A percentile compares a stretch with the other conserved stretches of the same genome.
Conservation (phyloP, 192 early-diverging fungal genomes). For the Funneliformis mosseae region DNA sequence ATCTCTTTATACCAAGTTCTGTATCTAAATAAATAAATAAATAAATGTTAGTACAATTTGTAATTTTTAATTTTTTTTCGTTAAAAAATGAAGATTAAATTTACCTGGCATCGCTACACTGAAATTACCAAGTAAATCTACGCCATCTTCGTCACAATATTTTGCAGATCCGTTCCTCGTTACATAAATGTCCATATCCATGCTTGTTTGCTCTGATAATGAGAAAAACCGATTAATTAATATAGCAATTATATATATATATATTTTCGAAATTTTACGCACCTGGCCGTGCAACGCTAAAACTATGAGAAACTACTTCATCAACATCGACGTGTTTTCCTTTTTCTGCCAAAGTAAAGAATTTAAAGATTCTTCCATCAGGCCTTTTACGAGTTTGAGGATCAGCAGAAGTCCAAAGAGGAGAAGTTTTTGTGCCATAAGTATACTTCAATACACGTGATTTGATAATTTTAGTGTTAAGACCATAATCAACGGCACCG, state of each 20-base stretch:
- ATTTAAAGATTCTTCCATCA: background rate
- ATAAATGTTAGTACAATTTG: background rate
- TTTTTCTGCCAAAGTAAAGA: background rate
- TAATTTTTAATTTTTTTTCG: background rate
- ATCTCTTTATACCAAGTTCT: background rate
- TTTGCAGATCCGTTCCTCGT: background rate
- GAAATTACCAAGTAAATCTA: background rate
- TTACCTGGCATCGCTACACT: background rate
- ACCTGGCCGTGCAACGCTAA: background rate
- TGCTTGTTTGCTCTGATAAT: background rate
- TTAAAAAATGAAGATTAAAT: background rate
- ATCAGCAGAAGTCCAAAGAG: constrained; percentile 5
- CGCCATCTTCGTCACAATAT: background rate
- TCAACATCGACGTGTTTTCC: constrained; percentile 17
- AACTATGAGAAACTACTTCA: background rate
- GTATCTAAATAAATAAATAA: background rate
- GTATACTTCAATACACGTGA: constrained; percentile 18
- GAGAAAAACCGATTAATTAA: background rate
- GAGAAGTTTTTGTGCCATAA: constrained; percentile 19
- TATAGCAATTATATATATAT: too few species aligned
- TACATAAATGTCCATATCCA: background rate
- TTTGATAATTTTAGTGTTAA: constrained; percentile 9
- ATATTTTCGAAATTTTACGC: too few species aligned
- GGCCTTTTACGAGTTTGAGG: background rate
- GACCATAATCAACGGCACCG: constrained; percentile 51